Evolutionary conservation across 495 filamentous ascomycete species (phyloP).

Genomic region (Sporormia fimetaria): DNA sequence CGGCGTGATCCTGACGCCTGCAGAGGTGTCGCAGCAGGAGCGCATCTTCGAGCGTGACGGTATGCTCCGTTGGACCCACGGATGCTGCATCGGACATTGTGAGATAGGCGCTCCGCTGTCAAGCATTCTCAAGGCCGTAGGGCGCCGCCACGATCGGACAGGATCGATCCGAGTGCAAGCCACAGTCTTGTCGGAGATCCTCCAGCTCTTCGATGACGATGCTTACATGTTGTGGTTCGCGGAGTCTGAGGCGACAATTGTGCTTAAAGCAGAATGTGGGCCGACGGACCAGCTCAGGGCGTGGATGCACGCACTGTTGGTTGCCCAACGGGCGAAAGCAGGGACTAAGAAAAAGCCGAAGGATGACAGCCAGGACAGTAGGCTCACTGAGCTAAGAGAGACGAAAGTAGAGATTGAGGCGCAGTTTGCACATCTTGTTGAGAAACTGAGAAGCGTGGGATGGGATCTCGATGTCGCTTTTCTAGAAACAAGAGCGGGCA

Average conservation of each 20-base stretch:
- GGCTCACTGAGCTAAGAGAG: constrained; percentile 9
- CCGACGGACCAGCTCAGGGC: constrained; percentile 48
- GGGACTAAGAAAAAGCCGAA: not conserved
- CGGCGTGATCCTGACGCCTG: constrained; percentile 46
- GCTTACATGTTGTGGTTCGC: constrained; percentile 46
- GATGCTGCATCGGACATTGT: constrained; percentile 39
- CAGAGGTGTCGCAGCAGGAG: constrained; percentile 54
- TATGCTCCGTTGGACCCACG: constrained; percentile 46
- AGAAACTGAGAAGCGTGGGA: constrained; percentile 37
- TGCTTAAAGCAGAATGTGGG: constrained; percentile 49
- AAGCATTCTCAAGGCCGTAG: constrained; percentile 31
- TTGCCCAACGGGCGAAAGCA: constrained; percentile 33
- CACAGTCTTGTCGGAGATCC: constrained; percentile 34
- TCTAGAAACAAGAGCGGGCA: constrained; percentile 44
- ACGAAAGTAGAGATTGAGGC: constrained; percentile 33
- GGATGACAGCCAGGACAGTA: constrained; percentile 7
- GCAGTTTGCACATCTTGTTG: constrained; percentile 36
- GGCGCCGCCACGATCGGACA: constrained; percentile 32
- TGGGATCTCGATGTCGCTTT: constrained; percentile 50
- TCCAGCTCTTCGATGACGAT: constrained; percentile 41
- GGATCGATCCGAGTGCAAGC: constrained; percentile 28
- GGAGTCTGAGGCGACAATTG: constrained; percentile 43
- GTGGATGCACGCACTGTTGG: constrained; percentile 62
- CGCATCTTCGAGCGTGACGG: constrained; percentile 58
- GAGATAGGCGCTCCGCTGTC: constrained; percentile 38